phyloP scores from a whole-genome alignment of 768 basidiomycete genomes.

The Suillus lakei region DNA sequence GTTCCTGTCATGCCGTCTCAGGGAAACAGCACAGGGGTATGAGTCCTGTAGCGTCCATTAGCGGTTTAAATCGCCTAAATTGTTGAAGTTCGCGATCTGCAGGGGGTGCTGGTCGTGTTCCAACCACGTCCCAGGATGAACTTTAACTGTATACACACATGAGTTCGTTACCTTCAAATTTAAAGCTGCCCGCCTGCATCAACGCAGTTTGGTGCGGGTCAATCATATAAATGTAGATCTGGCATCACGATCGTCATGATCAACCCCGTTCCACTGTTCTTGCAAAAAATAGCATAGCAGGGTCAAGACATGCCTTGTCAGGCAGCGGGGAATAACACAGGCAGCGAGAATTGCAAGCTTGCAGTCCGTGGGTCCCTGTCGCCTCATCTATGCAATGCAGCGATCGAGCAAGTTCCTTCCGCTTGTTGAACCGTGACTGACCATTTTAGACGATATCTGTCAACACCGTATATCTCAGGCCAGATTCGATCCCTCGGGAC shows the following conservation, averaged over 20 bases:
- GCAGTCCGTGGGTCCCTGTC: slow-evolving; percentile 28
- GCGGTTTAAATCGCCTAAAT: background rate
- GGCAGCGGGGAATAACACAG: slow-evolving; percentile 33
- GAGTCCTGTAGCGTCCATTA: background rate
- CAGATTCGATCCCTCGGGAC: slow-evolving; percentile 7
- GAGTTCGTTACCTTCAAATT: slow-evolving; percentile 24
- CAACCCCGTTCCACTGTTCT: slow-evolving; percentile 28
- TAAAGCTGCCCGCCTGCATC: slow-evolving; percentile 35
- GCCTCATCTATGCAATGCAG: background rate
- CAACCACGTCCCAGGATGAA: slow-evolving; percentile 32
- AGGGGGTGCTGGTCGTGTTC: slow-evolving; percentile 22
- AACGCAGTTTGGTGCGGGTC: slow-evolving; percentile 35
- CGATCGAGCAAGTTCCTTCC: background rate
- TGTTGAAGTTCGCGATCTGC: background rate
- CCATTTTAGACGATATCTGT: background rate
- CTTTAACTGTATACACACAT: background rate
- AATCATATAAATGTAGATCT: slow-evolving; percentile 29
- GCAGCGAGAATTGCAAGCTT: slow-evolving; percentile 28
- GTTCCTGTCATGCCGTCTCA: background rate
- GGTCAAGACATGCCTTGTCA: slow-evolving; percentile 33
- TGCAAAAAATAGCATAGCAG: slow-evolving; percentile 34
- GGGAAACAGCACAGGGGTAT: background rate
- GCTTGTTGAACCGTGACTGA: background rate
- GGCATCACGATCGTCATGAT: slow-evolving; percentile 36
- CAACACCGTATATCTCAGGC: background rate